A percentile compares a stretch with the other conserved stretches of the same genome.
These are phyloP conservation scores for Phlebiopsis flavidoalba DNA, from an alignment of 768 basidiomycete species.

Conservation along the genomic window DNA sequence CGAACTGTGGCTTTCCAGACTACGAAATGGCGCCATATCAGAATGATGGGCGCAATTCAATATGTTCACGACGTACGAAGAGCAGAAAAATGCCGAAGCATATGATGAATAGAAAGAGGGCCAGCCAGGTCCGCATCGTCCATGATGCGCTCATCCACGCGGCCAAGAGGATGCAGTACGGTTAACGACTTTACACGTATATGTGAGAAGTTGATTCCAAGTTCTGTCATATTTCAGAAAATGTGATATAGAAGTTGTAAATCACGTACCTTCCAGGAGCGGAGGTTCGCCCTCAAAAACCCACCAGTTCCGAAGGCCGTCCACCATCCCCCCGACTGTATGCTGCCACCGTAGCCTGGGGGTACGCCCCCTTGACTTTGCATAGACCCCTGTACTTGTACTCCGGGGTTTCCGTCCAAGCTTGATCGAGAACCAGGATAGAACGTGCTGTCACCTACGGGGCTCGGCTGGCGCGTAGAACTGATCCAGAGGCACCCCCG, in stretches of 20 bases:
- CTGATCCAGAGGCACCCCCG: conserved; percentile 63
- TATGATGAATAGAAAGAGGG: conserved; percentile 90
- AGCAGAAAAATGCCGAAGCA: conserved; percentile 91
- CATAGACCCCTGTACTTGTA: conserved; percentile 43
- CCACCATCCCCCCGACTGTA: conserved; percentile 86
- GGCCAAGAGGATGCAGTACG: conserved; percentile 86
- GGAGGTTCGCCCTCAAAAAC: conserved; percentile 95
- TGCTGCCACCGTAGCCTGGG: conserved; percentile 62
- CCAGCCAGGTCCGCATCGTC: conserved; percentile 98
- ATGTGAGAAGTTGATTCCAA: conserved; percentile 97
- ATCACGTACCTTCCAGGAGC: conserved; percentile 76
- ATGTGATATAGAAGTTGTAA: background rate
- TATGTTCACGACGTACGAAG: conserved; percentile 54
- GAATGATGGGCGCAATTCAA: background rate
- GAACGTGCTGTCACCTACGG: conserved; percentile 52
- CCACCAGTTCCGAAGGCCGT: conserved; percentile 94
- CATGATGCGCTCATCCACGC: conserved; percentile 91
- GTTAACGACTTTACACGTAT: conserved; percentile 92
- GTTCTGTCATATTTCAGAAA: conserved; percentile 46
- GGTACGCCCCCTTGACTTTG: conserved; percentile 35
- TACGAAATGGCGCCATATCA: conserved; percentile 27
- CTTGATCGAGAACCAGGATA: conserved; percentile 73
- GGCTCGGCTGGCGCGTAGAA: conserved; percentile 71
- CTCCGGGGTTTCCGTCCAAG: conserved; percentile 62
- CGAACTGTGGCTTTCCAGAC: conserved; percentile 99